phyloP scores from a whole-genome alignment of 108 stramenopile genomes.

The Cyclotella kingstonii region DNA sequence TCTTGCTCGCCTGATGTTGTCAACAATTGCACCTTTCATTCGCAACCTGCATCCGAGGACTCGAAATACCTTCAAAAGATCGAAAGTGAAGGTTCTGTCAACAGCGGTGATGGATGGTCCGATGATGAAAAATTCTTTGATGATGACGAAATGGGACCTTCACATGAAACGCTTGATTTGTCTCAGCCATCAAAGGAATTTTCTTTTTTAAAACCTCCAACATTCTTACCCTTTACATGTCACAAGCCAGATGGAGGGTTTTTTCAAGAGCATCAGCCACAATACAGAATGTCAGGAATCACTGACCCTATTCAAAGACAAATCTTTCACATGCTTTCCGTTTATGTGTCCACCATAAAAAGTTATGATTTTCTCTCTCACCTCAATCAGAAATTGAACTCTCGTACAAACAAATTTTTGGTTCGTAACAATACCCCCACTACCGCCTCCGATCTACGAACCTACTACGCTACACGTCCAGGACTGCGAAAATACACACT shows the following conservation, averaged over 20 bases:
- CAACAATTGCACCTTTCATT: too few species aligned
- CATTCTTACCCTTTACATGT: background rate
- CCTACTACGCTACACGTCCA: slow-evolving; percentile 66
- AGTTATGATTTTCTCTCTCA: slow-evolving; percentile 41
- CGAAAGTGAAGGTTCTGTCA: background rate
- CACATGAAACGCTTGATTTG: background rate
- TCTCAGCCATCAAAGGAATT: background rate
- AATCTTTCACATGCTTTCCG: slow-evolving; percentile 10
- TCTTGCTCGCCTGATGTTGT: too few species aligned
- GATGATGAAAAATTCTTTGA: slow-evolving; percentile 37
- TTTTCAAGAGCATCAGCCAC: background rate
- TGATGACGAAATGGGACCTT: slow-evolving; percentile 14
- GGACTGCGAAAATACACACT: slow-evolving; percentile 71
- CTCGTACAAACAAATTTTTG: slow-evolving; percentile 26
- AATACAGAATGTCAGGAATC: background rate
- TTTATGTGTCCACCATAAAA: slow-evolving; percentile 34
- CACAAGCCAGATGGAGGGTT: too few species aligned
- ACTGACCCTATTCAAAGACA: background rate
- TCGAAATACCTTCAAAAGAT: too few species aligned
- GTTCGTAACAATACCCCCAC: too few species aligned
- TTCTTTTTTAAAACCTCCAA: too few species aligned
- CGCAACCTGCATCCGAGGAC: too few species aligned
- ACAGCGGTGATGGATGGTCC: slow-evolving; percentile 28
- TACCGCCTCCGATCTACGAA: slow-evolving; percentile 52
- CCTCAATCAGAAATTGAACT: slow-evolving; percentile 41